Evolutionary conservation across 495 filamentous ascomycete species (phyloP), one percentile per base, ranked within the genome.

Genomic region (Penicillium antarcticum): DNA sequence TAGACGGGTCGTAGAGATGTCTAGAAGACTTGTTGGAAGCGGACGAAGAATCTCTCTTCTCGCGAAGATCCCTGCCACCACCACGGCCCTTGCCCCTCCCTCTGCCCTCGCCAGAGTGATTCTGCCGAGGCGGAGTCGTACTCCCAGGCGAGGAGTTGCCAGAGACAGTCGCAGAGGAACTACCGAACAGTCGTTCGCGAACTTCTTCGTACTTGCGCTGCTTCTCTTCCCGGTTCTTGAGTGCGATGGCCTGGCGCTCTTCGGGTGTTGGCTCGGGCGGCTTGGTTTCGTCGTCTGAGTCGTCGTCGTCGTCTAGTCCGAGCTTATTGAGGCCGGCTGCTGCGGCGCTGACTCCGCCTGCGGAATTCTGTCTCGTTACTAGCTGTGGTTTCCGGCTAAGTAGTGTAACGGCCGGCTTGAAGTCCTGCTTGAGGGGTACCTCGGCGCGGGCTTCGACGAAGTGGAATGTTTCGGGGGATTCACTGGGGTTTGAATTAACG

Each of bases 181-280:
- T 79, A 18, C 89, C 90, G 66, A 96, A 91, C n/a, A 95, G 79
- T 62, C 86, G 82, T 58, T 91, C 87, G 11, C 91, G 78, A 2
- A 80, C 87, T 69, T 95, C 91, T 45, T 92, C 85, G 63, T 96
- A 96, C 42, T 86, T 87, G 42, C 84, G 84, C 71, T 92, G 85
- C 74, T 91, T 95, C 69, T 95, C 91, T 59, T 95, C 91, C 4
- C 80, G 77, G 56, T 95, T 89, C 44, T 79, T 77, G 68, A 88
- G 78, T 32, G 90, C 84, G 53, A 85, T 84, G 11, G 81, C 75
- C 46, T 85, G 80, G 29, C 88, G 80, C 70, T 96, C 87, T 48
- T 90, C 87, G 5, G 80, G 70, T 0, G 81, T 87, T 18, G 85
- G 79, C 48, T 81, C 75, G n/a, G 65, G 64, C 23, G 74, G 68